phyloP scores from a whole-genome alignment of 1,284 basidiomycete species.

The Ustilago sp. region DNA sequence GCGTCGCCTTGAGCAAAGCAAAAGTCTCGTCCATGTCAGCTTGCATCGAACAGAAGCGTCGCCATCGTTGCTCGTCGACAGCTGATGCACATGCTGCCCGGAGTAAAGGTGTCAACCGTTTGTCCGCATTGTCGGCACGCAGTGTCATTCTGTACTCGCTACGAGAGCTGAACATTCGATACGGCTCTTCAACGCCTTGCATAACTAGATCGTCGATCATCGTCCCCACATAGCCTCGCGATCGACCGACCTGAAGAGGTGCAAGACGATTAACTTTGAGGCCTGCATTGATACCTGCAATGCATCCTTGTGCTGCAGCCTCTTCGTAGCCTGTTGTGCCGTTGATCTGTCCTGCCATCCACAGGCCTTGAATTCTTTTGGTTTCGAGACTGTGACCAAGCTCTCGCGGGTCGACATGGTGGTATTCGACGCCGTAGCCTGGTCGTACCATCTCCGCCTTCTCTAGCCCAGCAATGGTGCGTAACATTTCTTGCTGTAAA shows the following conservation, averaged over 20 bases:
- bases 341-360: constrained; percentile 62
- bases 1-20: constrained; percentile 72
- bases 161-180: constrained; percentile 91
- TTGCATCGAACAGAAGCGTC: constrained; percentile 72
- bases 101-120: constrained; percentile 75
- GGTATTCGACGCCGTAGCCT: constrained; percentile 92
- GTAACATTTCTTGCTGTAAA: constrained; percentile 81
- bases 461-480: constrained; percentile 84
- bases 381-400: constrained; percentile 82
- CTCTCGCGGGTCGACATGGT: constrained; percentile 88
- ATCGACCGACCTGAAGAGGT: constrained; percentile 79
- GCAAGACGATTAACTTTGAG: constrained; percentile 75
- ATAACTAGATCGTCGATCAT: constrained; percentile 90
- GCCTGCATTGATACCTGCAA: constrained; percentile 89
- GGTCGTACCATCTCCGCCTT: constrained; percentile 82
- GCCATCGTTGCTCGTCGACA: constrained; percentile 78
- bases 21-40: constrained; percentile 74
- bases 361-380: constrained; percentile 76
- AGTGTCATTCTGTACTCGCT: constrained; percentile 89
- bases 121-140: constrained; percentile 87
- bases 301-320: constrained; percentile 84
- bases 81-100: constrained; percentile 74
- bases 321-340: constrained; percentile 91
- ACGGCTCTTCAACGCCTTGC: constrained; percentile 89
- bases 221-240: constrained; percentile 85